These are phyloP conservation scores for Suillus placidus DNA, from an alignment of 768 basidiomycete genomes.

Conservation along the genomic window DNA sequence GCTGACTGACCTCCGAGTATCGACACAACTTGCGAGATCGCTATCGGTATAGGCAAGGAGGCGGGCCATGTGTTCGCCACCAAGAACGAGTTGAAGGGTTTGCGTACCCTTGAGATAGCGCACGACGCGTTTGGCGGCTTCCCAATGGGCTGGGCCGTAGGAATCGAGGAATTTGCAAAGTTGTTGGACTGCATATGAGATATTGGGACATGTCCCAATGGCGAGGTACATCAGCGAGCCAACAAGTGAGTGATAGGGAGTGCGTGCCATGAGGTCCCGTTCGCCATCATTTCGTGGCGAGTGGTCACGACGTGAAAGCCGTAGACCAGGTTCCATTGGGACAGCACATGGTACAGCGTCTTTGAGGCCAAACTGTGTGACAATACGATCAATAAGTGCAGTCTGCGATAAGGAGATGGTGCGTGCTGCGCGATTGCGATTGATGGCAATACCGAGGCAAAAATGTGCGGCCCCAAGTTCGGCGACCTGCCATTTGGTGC, in stretches of 20 bases:
- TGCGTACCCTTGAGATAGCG: conserved; percentile 15
- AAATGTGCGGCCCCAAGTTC: no score
- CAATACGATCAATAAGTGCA: conserved; percentile 23
- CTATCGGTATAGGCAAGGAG: conserved; percentile 29
- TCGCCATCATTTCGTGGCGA: no score
- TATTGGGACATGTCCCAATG: conserved; percentile 32
- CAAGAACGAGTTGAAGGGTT: conserved; percentile 1
- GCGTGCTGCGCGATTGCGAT: conserved; percentile 12
- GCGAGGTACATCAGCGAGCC: conserved; percentile 34
- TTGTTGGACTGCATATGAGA: conserved; percentile 29
- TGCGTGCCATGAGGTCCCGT: not conserved
- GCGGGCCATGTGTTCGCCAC: conserved; percentile 11
- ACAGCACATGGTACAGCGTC: conserved; percentile 25
- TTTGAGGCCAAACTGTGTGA: conserved; percentile 24
- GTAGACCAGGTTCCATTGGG: conserved; percentile 20
- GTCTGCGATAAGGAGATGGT: conserved; percentile 24
- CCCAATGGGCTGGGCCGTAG: conserved; percentile 15
- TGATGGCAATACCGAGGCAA: conserved; percentile 25
- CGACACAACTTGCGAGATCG: conserved; percentile 30
- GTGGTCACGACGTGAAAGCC: not conserved
- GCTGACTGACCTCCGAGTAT: conserved; percentile 24
- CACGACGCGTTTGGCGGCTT: conserved; percentile 18
- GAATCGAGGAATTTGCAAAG: conserved; percentile 11
- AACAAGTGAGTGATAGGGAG: not conserved
- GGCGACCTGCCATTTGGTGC: no score